phyloP scores from a whole-genome alignment of 2,329 filamentous ascomycete genomes.

The Leptodontidium sp. region DNA sequence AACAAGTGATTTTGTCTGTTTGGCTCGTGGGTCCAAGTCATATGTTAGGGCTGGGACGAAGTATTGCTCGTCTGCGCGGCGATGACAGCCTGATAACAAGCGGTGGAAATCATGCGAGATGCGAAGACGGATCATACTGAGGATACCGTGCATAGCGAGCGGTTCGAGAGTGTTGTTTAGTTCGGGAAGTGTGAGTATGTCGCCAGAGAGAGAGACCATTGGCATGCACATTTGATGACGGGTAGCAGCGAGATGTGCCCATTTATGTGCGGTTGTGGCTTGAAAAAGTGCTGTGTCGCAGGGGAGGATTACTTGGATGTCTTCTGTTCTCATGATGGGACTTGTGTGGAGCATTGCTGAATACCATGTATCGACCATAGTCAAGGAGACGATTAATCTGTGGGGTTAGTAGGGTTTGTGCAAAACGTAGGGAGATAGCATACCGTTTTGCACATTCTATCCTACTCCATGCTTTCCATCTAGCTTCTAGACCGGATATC shows the following conservation, averaged over 20 bases:
- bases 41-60: conserved; percentile 56
- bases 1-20: conserved; percentile 49
- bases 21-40: conserved; percentile 55
- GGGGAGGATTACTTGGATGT: conserved; percentile 36
- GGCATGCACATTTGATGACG: conserved; percentile 43
- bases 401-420: neutral
- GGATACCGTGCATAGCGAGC: conserved; percentile 49
- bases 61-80: conserved; percentile 48
- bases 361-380: conserved; percentile 41
- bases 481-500: conserved; percentile 53
- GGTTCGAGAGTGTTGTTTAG: conserved; percentile 43
- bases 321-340: conserved; percentile 34
- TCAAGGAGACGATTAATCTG: conserved; percentile 37
- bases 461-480: conserved; percentile 61
- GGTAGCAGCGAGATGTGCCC: conserved; percentile 32
- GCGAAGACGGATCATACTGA: conserved; percentile 52
- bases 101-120: conserved; percentile 54
- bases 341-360: conserved; percentile 36
- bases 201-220: conserved; percentile 34
- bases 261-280: conserved; percentile 35
- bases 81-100: conserved; percentile 47
- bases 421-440: conserved; percentile 19
- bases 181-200: conserved; percentile 48
- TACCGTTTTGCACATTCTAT: conserved; percentile 59
- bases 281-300: conserved; percentile 37